These are phyloP conservation scores for Punctularia strigosozonata DNA, from an alignment of 768 basidiomycete species.

Conservation along the genomic window DNA sequence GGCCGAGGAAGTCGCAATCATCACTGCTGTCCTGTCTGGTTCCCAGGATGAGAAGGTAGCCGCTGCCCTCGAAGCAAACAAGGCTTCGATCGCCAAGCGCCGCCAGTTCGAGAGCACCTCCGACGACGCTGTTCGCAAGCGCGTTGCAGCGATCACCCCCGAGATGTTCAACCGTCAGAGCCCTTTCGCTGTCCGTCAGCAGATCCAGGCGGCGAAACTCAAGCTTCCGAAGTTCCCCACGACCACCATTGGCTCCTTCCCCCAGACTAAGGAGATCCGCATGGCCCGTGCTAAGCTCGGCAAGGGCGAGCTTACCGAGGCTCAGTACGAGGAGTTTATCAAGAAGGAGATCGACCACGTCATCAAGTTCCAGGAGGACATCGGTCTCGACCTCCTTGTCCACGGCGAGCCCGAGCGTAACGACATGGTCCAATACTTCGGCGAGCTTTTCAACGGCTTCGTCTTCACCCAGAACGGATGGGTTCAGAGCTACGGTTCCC, in stretches of 20 bases:
- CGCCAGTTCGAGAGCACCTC: constrained; percentile 91
- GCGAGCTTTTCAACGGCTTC: constrained; percentile 89
- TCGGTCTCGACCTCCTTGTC: constrained; percentile 93
- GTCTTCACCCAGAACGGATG: constrained; percentile 98
- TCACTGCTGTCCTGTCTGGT: constrained; percentile 78
- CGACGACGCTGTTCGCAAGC: constrained; percentile 90
- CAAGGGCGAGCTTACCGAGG: constrained; percentile 80
- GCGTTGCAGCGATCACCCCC: constrained; percentile 83
- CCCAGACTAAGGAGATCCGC: constrained; percentile 98
- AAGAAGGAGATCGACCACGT: constrained; percentile 92
- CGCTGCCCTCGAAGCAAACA: constrained; percentile 80
- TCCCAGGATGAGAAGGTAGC: constrained; percentile 66
- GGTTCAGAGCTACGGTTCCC: constrained; percentile 99
- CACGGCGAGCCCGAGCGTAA: constrained; percentile 99
- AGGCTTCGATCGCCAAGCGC: constrained; percentile 81
- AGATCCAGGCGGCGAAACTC: constrained; percentile 80
- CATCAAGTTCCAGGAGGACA: constrained; percentile 93
- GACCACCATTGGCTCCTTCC: constrained; percentile 98
- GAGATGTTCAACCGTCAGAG: constrained; percentile 82
- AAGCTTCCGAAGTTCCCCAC: constrained; percentile 95
- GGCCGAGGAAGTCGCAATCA: constrained; percentile 76
- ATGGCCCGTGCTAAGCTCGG: constrained; percentile 88
- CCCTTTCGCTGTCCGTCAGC: constrained; percentile 78
- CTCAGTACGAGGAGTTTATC: constrained; percentile 94
- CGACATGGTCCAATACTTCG: constrained; percentile 99